Evolutionary conservation across 208 protist species (phyloP), one percentile per base, ranked within the genome.

Genomic region (Crithidia acanthocephali): DNA sequence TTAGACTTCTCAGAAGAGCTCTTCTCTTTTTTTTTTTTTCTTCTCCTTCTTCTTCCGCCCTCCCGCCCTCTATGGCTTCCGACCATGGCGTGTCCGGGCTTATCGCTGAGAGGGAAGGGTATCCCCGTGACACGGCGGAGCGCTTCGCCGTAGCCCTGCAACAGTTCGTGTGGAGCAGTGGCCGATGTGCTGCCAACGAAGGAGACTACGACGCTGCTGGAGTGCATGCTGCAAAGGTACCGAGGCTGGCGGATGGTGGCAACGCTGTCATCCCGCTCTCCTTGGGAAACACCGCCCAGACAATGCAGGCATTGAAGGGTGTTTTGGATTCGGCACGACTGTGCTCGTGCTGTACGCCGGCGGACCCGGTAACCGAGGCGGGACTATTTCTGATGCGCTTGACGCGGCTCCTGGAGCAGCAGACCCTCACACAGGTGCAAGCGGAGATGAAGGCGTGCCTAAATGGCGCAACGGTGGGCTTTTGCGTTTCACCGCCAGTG

Each of bases 331-430:
- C 37, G 18, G 37, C 65, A 4, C 15, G n/a, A n/a, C 50, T 20
- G 2, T 42, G 65, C 22, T 20, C 35, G 3, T 72, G 35, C n/a
- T 33, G 28, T 11, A 10, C 64, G 16, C 47, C 37, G 22, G n/a
- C 30, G 0, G 72, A 78, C 28, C 51, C 48, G n/a, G 66, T 72
- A 13, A 66, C 60, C 35, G 68, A 73, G 33, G 68, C 74, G 1
- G 68, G 68, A 20, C 47, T 74, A 23, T 84, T 74, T 40, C 25
- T 84, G 33, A 40, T 84, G 48, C 79, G 79, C 9, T 66, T 84
- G 7, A 84, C 73, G 27, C 60, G 66, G 18, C 37, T 84, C 10
- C 18, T 84, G 20, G 79, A 80, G 59, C 55, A 72, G 62, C 65
- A 37, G 15, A 68, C 76, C 11, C 67, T 74, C 30, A 53, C 52